Percentiles rank a stretch among this genome's conserved stretches.
phyloP scores from a whole-genome alignment of 2,329 filamentous ascomycete species.

The Teratosphaeria destructans region DNA sequence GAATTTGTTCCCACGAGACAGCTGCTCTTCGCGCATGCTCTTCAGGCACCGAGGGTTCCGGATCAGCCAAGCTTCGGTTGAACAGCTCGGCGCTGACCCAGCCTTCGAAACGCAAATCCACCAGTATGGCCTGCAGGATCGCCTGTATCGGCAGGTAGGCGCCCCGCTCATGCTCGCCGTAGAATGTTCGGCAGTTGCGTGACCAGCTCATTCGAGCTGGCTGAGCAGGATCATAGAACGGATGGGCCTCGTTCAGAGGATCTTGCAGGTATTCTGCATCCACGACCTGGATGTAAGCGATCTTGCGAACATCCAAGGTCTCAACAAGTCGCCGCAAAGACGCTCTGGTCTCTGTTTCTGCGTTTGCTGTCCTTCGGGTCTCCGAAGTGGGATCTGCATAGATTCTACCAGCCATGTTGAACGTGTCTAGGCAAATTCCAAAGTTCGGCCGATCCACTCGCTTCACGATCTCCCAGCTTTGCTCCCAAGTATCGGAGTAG shows the following conservation, averaged over 20 bases:
- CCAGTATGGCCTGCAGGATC: slow-evolving; percentile 51
- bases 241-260: slow-evolving; percentile 49
- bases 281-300: slow-evolving; percentile 69
- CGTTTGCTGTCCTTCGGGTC: slow-evolving; percentile 43
- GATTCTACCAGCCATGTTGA: slow-evolving; percentile 62
- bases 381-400: slow-evolving; percentile 56
- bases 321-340: slow-evolving; percentile 47
- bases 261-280: slow-evolving; percentile 55
- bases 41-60: slow-evolving; percentile 42
- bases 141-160: slow-evolving; percentile 58
- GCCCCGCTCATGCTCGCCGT: slow-evolving; percentile 50
- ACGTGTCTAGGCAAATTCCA: slow-evolving; percentile 66
- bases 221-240: slow-evolving; percentile 49
- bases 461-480: slow-evolving; percentile 57
- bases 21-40: slow-evolving; percentile 44
- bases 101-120: slow-evolving; percentile 54
- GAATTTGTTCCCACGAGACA: slow-evolving; percentile 42
- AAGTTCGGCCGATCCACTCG: slow-evolving; percentile 60
- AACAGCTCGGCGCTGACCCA: slow-evolving; percentile 67
- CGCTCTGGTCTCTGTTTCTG: slow-evolving; percentile 43
- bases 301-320: slow-evolving; percentile 50
- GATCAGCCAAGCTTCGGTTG: slow-evolving; percentile 47
- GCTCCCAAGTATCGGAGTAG: slow-evolving; percentile 59
- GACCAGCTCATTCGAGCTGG: slow-evolving; percentile 66
- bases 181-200: slow-evolving; percentile 61